Base-by-base conservation (phyloP, 2,329 filamentous ascomycete genomes). In the Ramularia collo-cygni region DNA sequence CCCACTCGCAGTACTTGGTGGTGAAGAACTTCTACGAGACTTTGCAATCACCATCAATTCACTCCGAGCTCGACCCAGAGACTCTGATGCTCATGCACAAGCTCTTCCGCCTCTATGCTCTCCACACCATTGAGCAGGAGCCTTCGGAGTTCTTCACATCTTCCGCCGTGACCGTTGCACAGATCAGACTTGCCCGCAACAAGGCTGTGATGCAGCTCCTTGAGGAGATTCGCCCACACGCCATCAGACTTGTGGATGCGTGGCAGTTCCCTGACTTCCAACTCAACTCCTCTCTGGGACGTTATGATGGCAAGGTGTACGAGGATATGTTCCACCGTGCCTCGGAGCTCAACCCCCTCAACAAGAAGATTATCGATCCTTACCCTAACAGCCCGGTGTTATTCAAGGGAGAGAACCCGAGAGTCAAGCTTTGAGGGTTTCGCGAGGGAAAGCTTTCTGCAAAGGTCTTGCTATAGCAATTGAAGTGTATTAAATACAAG, bases 221-320 rank as follows among this genome's bases (percentile, higher is more conserved):
- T 4, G 76, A 80, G 42, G 79, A 85, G 46, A 77, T 88, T 44
- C 70, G 84, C 4, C 84, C 83, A 3, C 83, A 88, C 56, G 81
- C 83, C 1, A 71, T 88, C 10, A 64, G 76, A 8, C 65, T 88
- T 8, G 83, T 86, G 0, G 83, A 88, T 54, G 69, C 79, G 0
- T 88, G 83, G 84, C 75, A 76, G 44, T 85, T 88, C 63, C 78
- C 83, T 1, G 83, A 88, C 58, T 88, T 81, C 81, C 80, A 85
- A 53, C 71, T 88, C 2, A 83, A 88, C 58, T 81, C 75, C 52
- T 78, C 76, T 42, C 61, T 88, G 28, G 83, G 84, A 1, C 69
- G 82, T 2, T 75, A 74, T 30, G 83, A 88, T 45, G 83, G 84
- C 14, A 79, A 82, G 53, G 83, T 87, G 1, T 88, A 88, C 52